Percentiles rank a stretch among this genome's conserved stretches.
Conservation (phyloP, 2,329 filamentous ascomycete genomes). For the Arthrobotrys musiformis region DNA sequence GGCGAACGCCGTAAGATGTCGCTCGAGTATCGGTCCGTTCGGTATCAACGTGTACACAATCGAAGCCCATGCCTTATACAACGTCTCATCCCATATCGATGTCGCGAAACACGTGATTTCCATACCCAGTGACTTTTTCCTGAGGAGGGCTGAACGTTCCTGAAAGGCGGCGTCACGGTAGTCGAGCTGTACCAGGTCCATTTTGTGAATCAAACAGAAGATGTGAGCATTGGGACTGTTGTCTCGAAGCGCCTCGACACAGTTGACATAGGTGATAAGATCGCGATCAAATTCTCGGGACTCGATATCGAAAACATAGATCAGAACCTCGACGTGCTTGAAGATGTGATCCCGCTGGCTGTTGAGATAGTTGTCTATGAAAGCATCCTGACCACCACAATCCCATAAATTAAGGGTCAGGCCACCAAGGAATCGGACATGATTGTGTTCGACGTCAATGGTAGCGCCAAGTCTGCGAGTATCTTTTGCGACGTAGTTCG, state of each 20-base stretch:
- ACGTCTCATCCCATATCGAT: constrained; percentile 97
- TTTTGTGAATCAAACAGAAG: constrained; percentile 97
- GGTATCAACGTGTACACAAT: constrained; percentile 99
- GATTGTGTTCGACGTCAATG: constrained; percentile 97
- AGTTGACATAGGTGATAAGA: constrained; percentile 88
- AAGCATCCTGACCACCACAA: constrained; percentile 96
- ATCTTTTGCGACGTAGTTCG: constrained; percentile 97
- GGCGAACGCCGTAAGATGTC: constrained; percentile 82
- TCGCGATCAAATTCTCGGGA: constrained; percentile 93
- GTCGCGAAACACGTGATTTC: constrained; percentile 90
- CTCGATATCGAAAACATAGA: constrained; percentile 99
- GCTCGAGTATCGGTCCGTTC: constrained; percentile 87
- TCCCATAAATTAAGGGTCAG: constrained; percentile 98
- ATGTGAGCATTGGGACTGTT: constrained; percentile 83
- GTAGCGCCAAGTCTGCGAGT: constrained; percentile 92
- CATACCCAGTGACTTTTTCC: constrained; percentile 67
- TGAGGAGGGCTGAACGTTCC: constrained; percentile 69
- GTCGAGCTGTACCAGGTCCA: constrained; percentile 89
- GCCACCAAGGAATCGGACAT: constrained; percentile 98
- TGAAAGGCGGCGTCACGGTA: constrained; percentile 85
- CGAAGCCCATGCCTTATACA: constrained; percentile 98
- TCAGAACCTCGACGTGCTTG: constrained; percentile 92
- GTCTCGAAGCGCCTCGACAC: constrained; percentile 87
- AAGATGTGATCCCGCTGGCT: constrained; percentile 97
- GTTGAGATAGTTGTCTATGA: constrained; percentile 97